Evolutionary conservation across 805 yeast genomes (phyloP).

Genomic region (Suhomyces canberraensis): DNA sequence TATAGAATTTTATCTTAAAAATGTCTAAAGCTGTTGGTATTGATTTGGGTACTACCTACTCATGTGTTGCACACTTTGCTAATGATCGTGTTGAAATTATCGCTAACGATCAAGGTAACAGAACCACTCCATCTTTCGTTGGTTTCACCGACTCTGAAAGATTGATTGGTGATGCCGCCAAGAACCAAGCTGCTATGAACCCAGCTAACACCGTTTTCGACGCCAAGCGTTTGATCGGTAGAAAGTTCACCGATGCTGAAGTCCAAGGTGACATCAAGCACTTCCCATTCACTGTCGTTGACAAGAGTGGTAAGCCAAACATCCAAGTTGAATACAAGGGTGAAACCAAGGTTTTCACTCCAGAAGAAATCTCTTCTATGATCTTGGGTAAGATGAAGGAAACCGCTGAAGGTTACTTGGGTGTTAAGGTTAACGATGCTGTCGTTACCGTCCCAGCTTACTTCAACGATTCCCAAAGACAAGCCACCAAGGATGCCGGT

Average conservation of each 20-base stretch:
- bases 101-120: constrained; percentile 34
- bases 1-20: constrained; percentile 6
- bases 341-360: constrained; percentile 32
- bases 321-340: constrained; percentile 32
- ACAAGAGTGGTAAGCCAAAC: constrained; percentile 28
- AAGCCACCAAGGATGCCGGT: constrained; percentile 36
- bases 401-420: constrained; percentile 30
- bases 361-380: constrained; percentile 32
- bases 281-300: constrained; percentile 32
- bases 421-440: constrained; percentile 24
- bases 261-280: constrained; percentile 30
- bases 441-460: constrained; percentile 33
- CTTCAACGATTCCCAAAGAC: constrained; percentile 33
- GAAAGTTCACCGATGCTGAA: constrained; percentile 26
- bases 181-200: constrained; percentile 35
- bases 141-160: constrained; percentile 32
- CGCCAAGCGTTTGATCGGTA: constrained; percentile 34
- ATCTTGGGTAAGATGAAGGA: constrained; percentile 32
- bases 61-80: constrained; percentile 33
- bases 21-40: constrained; percentile 33
- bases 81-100: constrained; percentile 32
- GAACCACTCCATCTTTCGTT: constrained; percentile 33
- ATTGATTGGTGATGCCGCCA: constrained; percentile 33
- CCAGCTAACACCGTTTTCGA: constrained; percentile 32
- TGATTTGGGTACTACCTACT: constrained; percentile 34